Conservation (phyloP, 169 alveolate genomes). For the Plasmodium blacklocki region DNA sequence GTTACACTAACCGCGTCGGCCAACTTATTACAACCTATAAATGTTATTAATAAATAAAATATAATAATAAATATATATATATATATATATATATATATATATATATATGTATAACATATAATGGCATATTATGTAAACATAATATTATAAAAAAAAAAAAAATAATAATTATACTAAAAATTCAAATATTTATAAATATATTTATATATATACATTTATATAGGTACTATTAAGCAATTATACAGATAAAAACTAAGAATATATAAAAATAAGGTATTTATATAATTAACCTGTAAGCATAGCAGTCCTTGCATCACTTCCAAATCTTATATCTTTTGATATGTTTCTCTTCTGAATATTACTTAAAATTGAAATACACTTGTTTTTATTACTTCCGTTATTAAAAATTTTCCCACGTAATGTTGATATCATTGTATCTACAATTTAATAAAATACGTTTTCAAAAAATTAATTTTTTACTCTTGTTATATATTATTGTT, state of each 20-base stretch:
- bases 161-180: neutral
- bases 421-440: slow-evolving; percentile 53
- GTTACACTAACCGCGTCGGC: slow-evolving; percentile 99
- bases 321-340: slow-evolving; percentile 84
- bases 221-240: neutral
- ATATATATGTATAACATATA: too few species aligned
- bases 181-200: neutral
- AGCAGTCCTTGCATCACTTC: slow-evolving; percentile 86
- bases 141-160: neutral
- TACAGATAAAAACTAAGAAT: too few species aligned
- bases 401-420: slow-evolving; percentile 52
- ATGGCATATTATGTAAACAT: too few species aligned
- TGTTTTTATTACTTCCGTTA: slow-evolving; percentile 12
- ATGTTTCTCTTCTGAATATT: slow-evolving; percentile 70
- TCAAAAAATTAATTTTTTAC: slow-evolving; percentile 10
- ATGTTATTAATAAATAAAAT: neutral
- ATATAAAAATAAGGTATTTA: too few species aligned
- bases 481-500: neutral
- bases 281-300: slow-evolving; percentile 78
- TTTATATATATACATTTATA: neutral
- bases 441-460: neutral
- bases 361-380: slow-evolving; percentile 49
- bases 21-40: slow-evolving; percentile 92
- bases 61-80: neutral
- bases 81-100: neutral